phyloP scores from a whole-genome alignment of 352 stramenopile species.

The Phytophthora pinifolia region DNA sequence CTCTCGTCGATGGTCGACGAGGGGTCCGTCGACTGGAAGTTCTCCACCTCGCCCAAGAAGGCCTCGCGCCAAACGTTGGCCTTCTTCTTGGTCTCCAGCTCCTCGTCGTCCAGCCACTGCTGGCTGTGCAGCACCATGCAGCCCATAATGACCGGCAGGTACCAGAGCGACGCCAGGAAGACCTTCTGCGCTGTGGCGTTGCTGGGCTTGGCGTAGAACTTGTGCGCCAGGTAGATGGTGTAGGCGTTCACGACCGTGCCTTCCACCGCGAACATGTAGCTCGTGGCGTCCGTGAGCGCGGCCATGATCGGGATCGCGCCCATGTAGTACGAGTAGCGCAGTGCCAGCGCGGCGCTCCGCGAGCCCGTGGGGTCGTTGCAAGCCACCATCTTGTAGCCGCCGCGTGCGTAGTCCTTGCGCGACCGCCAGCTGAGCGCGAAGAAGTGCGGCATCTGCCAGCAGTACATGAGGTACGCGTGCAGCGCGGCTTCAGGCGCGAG shows the following conservation, averaged over 20 bases:
- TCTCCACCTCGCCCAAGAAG: conserved; percentile 72
- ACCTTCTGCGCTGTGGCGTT: conserved; percentile 96
- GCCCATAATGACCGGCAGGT: conserved; percentile 96
- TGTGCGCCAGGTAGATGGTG: conserved; percentile 93
- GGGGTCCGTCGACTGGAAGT: conserved; percentile 50
- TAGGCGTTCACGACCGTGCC: conserved; percentile 96
- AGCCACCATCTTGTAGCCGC: conserved; percentile 96
- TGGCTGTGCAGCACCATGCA: conserved; percentile 98
- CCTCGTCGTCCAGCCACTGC: conserved; percentile 82
- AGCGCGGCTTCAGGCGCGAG: conserved; percentile 75
- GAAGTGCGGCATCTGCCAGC: conserved; percentile 99
- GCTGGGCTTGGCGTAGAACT: conserved; percentile 93
- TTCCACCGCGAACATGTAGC: conserved; percentile 99
- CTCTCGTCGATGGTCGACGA: conserved; percentile 45
- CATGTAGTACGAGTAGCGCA: conserved; percentile 96
- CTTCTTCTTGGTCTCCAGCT: conserved; percentile 59
- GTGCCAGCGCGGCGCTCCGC: conserved; percentile 91
- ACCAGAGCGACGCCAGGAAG: conserved; percentile 98
- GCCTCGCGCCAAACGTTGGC: conserved; percentile 62
- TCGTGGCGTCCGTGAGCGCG: conserved; percentile 93
- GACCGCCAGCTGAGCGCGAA: conserved; percentile 98
- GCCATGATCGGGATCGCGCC: conserved; percentile 93
- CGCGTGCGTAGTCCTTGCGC: conserved; percentile 89
- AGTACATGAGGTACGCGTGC: conserved; percentile 91
- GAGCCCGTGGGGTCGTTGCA: conserved; percentile 92